These are phyloP conservation scores for Myxozyma mucilagina DNA, from an alignment of 805 yeast genomes.

Conservation along the genomic window DNA sequence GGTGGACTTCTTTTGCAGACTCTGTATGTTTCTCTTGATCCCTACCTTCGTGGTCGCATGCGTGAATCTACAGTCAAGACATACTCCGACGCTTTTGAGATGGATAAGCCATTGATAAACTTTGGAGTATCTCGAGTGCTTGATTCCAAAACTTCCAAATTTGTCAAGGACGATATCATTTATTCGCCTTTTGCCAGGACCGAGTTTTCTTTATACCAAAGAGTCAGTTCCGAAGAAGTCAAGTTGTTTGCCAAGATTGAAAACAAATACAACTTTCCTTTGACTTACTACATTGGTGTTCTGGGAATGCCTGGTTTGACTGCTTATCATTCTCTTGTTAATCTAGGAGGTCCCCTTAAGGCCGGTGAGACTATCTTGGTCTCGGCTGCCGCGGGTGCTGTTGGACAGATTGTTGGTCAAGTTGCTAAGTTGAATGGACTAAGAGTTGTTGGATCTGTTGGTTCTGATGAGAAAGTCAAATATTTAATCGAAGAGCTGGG, in stretches of 20 bases:
- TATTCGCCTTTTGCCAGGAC: not conserved
- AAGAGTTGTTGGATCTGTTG: conserved; percentile 62
- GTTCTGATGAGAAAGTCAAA: conserved; percentile 56
- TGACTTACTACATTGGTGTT: conserved; percentile 46
- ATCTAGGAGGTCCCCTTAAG: conserved; percentile 49
- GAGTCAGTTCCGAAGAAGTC: not conserved
- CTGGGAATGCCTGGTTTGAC: conserved; percentile 62
- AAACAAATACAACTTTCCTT: conserved; percentile 31
- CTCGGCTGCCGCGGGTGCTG: conserved; percentile 74
- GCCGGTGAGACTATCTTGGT: conserved; percentile 52
- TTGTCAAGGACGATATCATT: conserved; percentile 49
- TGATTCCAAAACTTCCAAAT: conserved; percentile 47
- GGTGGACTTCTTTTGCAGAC: conserved; percentile 51
- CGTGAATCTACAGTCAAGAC: conserved; percentile 36
- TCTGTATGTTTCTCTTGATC: conserved; percentile 56
- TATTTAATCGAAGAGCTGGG: conserved; percentile 58
- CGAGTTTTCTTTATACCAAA: conserved; percentile 1
- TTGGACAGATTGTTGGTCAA: conserved; percentile 62
- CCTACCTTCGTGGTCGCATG: conserved; percentile 63
- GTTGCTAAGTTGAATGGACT: conserved; percentile 56
- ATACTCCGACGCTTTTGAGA: conserved; percentile 16
- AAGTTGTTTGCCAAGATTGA: conserved; percentile 18
- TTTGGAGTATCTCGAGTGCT: conserved; percentile 53
- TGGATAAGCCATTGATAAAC: conserved; percentile 38
- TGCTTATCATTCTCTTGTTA: conserved; percentile 57